phyloP scores from a whole-genome alignment of 371 early-diverging fungal species.

The Zopfochytrium polystomum region DNA sequence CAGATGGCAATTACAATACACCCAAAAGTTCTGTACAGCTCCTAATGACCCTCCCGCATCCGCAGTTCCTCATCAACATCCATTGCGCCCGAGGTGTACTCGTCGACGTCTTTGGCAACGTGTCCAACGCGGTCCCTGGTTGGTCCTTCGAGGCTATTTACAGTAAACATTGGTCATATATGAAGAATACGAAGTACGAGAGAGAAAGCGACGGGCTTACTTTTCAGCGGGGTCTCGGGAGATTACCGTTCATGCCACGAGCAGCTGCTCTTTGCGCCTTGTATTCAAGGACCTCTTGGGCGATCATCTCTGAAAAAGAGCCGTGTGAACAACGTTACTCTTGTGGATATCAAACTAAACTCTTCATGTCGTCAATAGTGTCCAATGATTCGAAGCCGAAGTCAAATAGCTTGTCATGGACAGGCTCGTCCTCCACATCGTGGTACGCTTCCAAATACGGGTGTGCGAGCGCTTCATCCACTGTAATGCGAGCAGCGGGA shows the following conservation, averaged over 20 bases:
- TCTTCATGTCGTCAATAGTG: constrained; percentile 81
- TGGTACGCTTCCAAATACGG: constrained; percentile 64
- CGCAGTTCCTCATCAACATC: constrained; percentile 50
- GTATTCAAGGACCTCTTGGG: constrained; percentile 73
- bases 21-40: no score
- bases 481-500: constrained; percentile 90
- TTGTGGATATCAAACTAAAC: constrained; percentile 43
- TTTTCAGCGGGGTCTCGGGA: constrained; percentile 27
- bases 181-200: background rate
- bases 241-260: constrained; percentile 12
- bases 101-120: constrained; percentile 38
- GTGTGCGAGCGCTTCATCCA: constrained; percentile 84
- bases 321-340: background rate
- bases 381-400: constrained; percentile 90
- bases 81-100: constrained; percentile 41
- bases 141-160: constrained; percentile 34
- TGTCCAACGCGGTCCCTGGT: constrained; percentile 33
- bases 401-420: constrained; percentile 78
- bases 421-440: constrained; percentile 61
- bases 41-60: constrained; percentile 35
- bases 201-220: constrained; percentile 17
- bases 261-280: constrained; percentile 32
- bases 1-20: no score
- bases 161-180: background rate
- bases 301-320: constrained; percentile 65